Evolutionary conservation across 805 yeast genomes (phyloP).

Genomic region (Lipomyces kockii): DNA sequence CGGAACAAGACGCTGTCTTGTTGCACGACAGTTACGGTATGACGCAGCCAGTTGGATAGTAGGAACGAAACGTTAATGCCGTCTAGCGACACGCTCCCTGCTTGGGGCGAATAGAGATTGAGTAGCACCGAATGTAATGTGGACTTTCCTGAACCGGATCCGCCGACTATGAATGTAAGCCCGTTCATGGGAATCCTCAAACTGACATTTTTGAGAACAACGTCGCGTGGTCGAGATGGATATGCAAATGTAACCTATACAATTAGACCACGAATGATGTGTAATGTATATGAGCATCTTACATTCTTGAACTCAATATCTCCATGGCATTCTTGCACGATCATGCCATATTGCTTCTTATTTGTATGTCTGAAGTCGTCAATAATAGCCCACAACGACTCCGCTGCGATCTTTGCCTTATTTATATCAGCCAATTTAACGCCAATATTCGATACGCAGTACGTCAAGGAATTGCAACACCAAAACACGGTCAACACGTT

Average conservation of each 20-base stretch:
- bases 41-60: constrained; percentile 57
- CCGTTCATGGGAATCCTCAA: constrained; percentile 53
- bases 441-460: constrained; percentile 59
- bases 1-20: constrained; percentile 71
- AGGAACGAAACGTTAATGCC: constrained; percentile 54
- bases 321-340: constrained; percentile 48
- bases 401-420: constrained; percentile 72
- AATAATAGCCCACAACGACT: constrained; percentile 48
- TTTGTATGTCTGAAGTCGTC: constrained; percentile 25
- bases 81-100: constrained; percentile 66
- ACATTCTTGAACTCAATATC: constrained; percentile 56
- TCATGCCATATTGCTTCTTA: constrained; percentile 32
- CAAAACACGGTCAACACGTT: constrained; percentile 81
- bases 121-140: constrained; percentile 69
- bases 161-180: constrained; percentile 74
- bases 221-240: constrained; percentile 56
- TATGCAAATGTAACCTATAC: constrained; percentile 56
- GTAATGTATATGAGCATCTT: constrained; percentile 9
- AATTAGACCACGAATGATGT: not conserved
- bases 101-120: constrained; percentile 56
- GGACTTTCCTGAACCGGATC: constrained; percentile 93
- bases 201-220: constrained; percentile 55
- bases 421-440: constrained; percentile 65
- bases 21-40: constrained; percentile 72
- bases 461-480: constrained; percentile 75